These are phyloP conservation scores for Pestalotiopsis sp. DNA, from an alignment of 2,329 filamentous ascomycete species.

Conservation along the genomic window DNA sequence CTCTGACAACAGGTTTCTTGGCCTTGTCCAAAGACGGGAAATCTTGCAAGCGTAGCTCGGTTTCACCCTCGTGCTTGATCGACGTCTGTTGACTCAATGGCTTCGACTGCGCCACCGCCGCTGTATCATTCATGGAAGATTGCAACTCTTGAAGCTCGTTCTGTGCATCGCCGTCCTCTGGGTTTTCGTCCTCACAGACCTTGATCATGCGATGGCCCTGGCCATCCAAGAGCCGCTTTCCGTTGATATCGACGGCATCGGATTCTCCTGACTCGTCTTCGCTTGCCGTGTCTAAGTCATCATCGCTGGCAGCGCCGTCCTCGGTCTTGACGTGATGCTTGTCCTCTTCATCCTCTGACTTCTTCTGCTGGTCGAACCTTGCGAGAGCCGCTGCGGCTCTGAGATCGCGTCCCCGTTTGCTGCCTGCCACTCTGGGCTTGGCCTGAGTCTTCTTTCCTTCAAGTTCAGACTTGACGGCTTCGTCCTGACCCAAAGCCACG, in stretches of 20 bases:
- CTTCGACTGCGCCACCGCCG: neutral
- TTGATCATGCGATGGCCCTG: constrained; percentile 71
- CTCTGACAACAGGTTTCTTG: neutral
- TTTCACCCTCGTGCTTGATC: constrained; percentile 1
- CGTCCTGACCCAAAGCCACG: constrained; percentile 69
- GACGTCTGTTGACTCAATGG: neutral
- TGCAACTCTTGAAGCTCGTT: constrained; percentile 68
- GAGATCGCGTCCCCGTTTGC: constrained; percentile 74
- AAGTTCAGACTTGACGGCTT: constrained; percentile 63
- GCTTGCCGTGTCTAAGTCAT: constrained; percentile 43
- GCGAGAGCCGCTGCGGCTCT: constrained; percentile 77
- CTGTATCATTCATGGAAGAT: constrained; percentile 30
- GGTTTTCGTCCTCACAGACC: constrained; percentile 72
- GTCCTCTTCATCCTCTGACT: constrained; percentile 48
- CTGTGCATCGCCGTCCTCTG: constrained; percentile 56
- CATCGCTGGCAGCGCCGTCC: constrained; percentile 33
- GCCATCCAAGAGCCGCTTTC: constrained; percentile 64
- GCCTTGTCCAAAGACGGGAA: neutral
- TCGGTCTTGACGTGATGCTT: constrained; percentile 37
- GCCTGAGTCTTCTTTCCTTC: constrained; percentile 65
- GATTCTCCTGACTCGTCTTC: constrained; percentile 43
- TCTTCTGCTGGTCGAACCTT: constrained; percentile 65
- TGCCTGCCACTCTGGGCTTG: constrained; percentile 75
- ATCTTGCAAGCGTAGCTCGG: neutral
- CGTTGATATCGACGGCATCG: constrained; percentile 65